Base-by-base conservation (phyloP, 345 rosid genomes). In the Populus nigra region DNA sequence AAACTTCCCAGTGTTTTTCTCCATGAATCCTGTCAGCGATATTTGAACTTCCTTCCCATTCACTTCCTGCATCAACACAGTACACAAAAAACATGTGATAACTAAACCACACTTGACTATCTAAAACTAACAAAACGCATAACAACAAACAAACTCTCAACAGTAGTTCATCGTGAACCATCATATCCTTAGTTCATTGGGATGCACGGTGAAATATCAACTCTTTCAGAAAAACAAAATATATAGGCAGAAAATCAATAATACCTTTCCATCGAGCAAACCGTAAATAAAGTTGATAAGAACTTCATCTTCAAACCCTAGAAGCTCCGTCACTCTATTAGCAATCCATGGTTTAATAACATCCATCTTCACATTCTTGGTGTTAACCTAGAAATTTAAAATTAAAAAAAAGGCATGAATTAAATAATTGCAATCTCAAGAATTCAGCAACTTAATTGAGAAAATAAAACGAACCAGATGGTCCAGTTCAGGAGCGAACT, bases 231-330 rank as follows among this genome's bases (percentile, higher is more conserved):
- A 65, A 57, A 9, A 50, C 43, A 57, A 69, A 36, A 7, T n/a
- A 7, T 27, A 45, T 9, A n/a, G n/a, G 63, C 63, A 57, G 63
- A 57, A 57, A 57, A 57, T 59, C 15, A 59, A 23, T 59, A 73
- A 23, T 85, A 91, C 98, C 98, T 94, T 96, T 29, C 87, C 91
- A 36, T 96, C 99, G 66, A 96, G 95, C 57, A 96, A 96, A 69
- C 97, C 96, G 23, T 88, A 96, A 10, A 96, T 92, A 76, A 96
- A 96, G 88, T 96, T 94, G 76, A 96, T 96, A 53, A 96, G 94
- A 66, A 96, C 98, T 86, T 96, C 99, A 73, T 96, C 99, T 81
- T 96, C 98, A 62, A 96, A 94, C 17, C 98, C 99, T 39, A 96
- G 93, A 80, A 94, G 92, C 87, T 94, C 98, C 7, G 97, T 92